Percentiles rank a stretch among this genome's conserved stretches.
Evolutionary conservation across 1,139 yeast species (phyloP).

Genomic region (Yamadazyma atlantica): DNA sequence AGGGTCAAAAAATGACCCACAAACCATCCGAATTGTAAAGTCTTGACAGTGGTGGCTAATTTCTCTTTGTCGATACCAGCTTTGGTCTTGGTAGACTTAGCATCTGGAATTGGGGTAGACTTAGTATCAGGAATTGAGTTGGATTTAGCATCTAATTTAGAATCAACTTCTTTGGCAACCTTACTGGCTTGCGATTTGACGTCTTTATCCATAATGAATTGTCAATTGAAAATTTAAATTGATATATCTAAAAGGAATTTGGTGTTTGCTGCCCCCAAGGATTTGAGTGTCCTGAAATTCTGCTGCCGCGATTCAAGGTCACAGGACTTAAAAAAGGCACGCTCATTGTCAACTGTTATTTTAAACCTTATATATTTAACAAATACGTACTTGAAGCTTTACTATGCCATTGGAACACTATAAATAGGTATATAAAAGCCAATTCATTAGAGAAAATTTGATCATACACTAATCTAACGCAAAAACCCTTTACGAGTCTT

Average conservation of each 20-base stretch:
- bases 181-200: neutral
- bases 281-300: neutral
- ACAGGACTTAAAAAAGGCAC: neutral
- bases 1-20: conserved; percentile 71
- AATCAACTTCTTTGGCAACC: neutral
- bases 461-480: too few species aligned
- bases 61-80: conserved; percentile 13
- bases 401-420: neutral
- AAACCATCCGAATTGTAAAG: conserved; percentile 64
- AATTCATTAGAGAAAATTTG: too few species aligned
- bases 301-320: neutral
- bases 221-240: neutral
- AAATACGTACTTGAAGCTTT: neutral
- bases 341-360: neutral
- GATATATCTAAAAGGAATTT: neutral
- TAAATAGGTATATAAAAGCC: neutral
- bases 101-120: neutral
- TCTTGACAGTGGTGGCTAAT: conserved; percentile 21
- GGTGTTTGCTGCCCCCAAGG: neutral
- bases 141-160: neutral
- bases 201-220: conserved; percentile 7
- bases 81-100: neutral
- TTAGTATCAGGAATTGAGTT: neutral
- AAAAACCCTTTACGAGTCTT: conserved; percentile 57
- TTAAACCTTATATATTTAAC: neutral